A percentile compares a stretch with the other conserved stretches of the same genome.
phyloP scores from a whole-genome alignment of 2,329 filamentous ascomycete genomes.

The Neonectria hederae region DNA sequence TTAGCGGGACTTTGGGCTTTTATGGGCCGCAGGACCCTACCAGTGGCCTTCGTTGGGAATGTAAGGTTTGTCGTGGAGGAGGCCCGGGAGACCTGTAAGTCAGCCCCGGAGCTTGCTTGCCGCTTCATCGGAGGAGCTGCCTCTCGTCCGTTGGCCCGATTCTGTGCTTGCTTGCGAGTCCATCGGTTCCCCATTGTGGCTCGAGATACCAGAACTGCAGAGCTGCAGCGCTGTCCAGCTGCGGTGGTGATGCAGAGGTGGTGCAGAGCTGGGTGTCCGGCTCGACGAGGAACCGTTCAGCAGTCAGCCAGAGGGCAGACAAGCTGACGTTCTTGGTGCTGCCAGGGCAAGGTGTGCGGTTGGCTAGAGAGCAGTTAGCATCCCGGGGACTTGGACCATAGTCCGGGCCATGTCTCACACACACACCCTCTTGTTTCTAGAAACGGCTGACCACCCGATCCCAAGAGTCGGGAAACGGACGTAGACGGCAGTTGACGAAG shows the following conservation, averaged over 20 bases:
- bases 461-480: background rate
- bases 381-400: conserved; percentile 25
- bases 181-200: background rate
- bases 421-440: conserved; percentile 30
- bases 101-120: background rate
- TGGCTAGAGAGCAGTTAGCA: conserved; percentile 28
- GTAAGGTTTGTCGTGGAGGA: background rate
- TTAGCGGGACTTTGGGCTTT: conserved; percentile 36
- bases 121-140: conserved; percentile 22
- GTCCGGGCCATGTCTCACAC: conserved; percentile 35
- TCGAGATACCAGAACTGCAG: background rate
- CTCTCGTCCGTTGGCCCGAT: background rate
- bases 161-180: conserved; percentile 6
- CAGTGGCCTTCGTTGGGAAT: conserved; percentile 9
- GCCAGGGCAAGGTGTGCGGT: conserved; percentile 31
- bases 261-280: background rate
- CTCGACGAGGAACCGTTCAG: background rate
- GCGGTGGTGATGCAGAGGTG: background rate
- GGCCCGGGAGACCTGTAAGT: background rate
- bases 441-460: conserved; percentile 1
- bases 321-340: background rate
- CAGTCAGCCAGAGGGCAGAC: background rate
- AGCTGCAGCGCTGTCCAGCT: no score
- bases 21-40: conserved; percentile 29
- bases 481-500: conserved; percentile 2